Base-by-base conservation (phyloP, 1,284 basidiomycete genomes). In the Rhodotorula sp. region DNA sequence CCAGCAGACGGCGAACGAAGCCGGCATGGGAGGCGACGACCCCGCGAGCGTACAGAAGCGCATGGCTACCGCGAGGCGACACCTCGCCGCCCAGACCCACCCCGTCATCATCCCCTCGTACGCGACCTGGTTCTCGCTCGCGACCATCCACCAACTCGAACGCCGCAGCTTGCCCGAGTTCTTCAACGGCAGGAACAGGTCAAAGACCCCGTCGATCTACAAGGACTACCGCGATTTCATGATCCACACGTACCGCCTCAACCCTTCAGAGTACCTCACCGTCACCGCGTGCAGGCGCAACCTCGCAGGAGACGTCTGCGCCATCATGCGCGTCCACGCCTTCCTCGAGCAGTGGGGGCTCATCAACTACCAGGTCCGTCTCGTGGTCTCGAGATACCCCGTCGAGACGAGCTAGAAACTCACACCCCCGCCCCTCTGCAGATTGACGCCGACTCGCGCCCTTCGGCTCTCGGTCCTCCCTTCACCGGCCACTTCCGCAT, bases 201-300 rank as follows among this genome's bases (percentile, higher is more conserved):
- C 89, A 75, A 99, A 99, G 83, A 97, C 95, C 0, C 95, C 95
- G 0, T 87, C 91, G 44, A 93, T 98, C 76, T 99, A 99, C 86
- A 99, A 98, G 82, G 95, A 98, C 81, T 99, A 99, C 80, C 88
- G 95, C 73, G 95, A 99, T 84, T 99, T 99, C 78, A 99, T 99
- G 93, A 88, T 99, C 82, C 97, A 99, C 83, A 95, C 95, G 5
- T 99, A 98, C 82, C 86, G 95, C 56, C 85, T 99, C 61, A 87
- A 96, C 74, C 96, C 95, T 1, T 87, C 87, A 55, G 95, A 99
- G 81, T 99, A 99, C 79, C 86, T 99, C 68, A 99, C 96, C 14
- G 93, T 99, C 71, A 99, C 95, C 3, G 95, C 95, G 2, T 99
- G 95, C 80, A 83, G 95, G 78, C 84, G 96, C 74, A 99, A 99